Evolutionary conservation across 2,329 filamentous ascomycete genomes (phyloP), one percentile per base, ranked within the genome.

Genomic region (Camptophora hylomeconis): DNA sequence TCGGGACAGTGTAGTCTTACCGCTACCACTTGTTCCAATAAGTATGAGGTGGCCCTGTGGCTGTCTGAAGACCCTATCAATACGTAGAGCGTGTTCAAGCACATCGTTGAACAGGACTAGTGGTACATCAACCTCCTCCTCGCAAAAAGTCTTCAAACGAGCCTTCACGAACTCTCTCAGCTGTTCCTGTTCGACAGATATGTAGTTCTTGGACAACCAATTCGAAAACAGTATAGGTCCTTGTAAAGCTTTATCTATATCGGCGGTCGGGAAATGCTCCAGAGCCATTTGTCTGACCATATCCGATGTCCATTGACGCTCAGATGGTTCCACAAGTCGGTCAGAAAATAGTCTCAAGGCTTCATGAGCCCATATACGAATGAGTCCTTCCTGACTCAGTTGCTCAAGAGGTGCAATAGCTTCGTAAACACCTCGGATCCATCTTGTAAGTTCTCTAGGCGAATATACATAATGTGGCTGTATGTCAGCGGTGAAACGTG

Each of bases 31-130:
- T 31, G 98, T 89, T 62, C 89, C 89, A 45, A 99, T 98, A 32
- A 99, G 68, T 42, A 99, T 98, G 38, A 99, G 67, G 67, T 99
- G 89, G 32, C 89, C 89, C 53, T 99, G 89, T 2, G 92, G 89
- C 51, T 99, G 89, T 47, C 92, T 73, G 69, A 99, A 98, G 24
- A 99, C 89, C 56, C 89, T 80, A 57, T 99, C 89, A 48, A 99
- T 99, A 35, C 92, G 86, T 32, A 99, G 65, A 17, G 95, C 92
- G 55, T 99, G 92, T 50, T 99, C 92, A 37, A 99, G 65, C 7
- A 98, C 89, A 54, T 99, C 89, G 51, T 99, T 95, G 65, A 98
- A 99, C n/a, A 98, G 64, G 40, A 99, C 92, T 27, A 99, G 71
- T 19, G 92, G 89, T 28, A 98, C 92, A 54, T 99, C 89, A 9